These are phyloP conservation scores for Ogataea ramenticola DNA, from an alignment of 805 yeast species.

Conservation along the genomic window DNA sequence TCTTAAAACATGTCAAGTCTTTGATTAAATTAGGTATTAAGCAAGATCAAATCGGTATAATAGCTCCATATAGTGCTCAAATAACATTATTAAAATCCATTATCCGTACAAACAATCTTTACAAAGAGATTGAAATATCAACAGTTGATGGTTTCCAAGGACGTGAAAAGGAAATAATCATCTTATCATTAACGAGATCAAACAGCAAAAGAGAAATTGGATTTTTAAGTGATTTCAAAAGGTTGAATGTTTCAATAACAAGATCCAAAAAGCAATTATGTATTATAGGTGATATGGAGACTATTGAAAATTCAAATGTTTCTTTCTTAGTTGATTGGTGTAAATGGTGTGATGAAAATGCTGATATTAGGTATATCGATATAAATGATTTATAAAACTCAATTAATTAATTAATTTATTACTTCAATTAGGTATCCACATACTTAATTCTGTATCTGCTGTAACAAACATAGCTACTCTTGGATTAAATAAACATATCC, in stretches of 20 bases:
- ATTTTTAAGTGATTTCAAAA: conserved; percentile 67
- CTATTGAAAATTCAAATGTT: conserved; percentile 38
- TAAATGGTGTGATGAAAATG: conserved; percentile 57
- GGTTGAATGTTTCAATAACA: conserved; percentile 91
- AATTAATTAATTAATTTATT: too few species aligned
- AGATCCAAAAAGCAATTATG: conserved; percentile 82
- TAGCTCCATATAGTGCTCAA: conserved; percentile 89
- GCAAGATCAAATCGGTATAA: conserved; percentile 64
- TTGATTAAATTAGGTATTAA: conserved; percentile 47
- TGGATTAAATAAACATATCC: conserved; percentile 55
- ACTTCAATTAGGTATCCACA: conserved; percentile 34
- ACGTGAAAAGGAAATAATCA: conserved; percentile 82
- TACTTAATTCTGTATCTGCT: conserved; percentile 45
- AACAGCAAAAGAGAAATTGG: conserved; percentile 70
- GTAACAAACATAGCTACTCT: conserved; percentile 53
- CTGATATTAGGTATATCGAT: conserved; percentile 65
- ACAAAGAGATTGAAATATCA: conserved; percentile 59
- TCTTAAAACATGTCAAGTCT: conserved; percentile 44
- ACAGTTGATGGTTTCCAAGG: conserved; percentile 98
- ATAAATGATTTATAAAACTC: conserved; percentile 29
- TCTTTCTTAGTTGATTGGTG: conserved; percentile 60
- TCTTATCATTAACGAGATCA: conserved; percentile 75
- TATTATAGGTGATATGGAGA: conserved; percentile 80
- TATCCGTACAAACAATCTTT: conserved; percentile 26
- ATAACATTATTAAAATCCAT: conserved; percentile 51